A percentile compares a stretch with the other conserved stretches of the same genome.
Evolutionary conservation across 129 eudicot genomes (phyloP).

Genomic region (Artemisia argyi): DNA sequence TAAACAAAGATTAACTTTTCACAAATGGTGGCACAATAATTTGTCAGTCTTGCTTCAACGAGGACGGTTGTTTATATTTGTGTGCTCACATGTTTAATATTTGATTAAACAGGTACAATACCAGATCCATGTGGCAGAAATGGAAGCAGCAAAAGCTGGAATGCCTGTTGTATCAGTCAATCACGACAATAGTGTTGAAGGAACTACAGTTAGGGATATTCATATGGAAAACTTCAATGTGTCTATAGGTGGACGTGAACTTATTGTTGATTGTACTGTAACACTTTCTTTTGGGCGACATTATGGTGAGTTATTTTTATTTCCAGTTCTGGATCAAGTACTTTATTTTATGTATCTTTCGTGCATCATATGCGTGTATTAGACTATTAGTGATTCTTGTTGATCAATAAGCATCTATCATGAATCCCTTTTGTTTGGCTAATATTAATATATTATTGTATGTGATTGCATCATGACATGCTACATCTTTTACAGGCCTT

Average conservation of each 20-base stretch:
- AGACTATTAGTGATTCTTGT: background rate
- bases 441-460: background rate
- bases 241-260: constrained; percentile 99
- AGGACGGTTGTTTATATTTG: constrained; percentile 7
- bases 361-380: constrained; percentile 9
- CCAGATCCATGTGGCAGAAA: constrained; percentile 84
- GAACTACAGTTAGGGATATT: constrained; percentile 73
- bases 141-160: constrained; percentile 97
- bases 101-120: constrained; percentile 60
- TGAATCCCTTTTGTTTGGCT: background rate
- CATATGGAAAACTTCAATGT: constrained; percentile 91
- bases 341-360: constrained; percentile 14
- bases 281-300: constrained; percentile 93
- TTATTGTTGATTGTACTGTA: constrained; percentile 79
- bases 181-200: constrained; percentile 71
- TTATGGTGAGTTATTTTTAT: constrained; percentile 63
- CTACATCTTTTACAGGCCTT: constrained; percentile 55
- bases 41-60: constrained; percentile 4
- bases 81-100: constrained; percentile 18
- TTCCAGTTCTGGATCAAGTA: background rate
- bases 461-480: constrained; percentile 16
- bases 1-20: background rate
- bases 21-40: constrained; percentile 9
- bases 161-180: constrained; percentile 88
- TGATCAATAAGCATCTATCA: constrained; percentile 6